These are phyloP conservation scores for Bryum argenteum DNA, from an alignment of 225 moss, liverwort and hornwort genomes.

Conservation along the genomic window DNA sequence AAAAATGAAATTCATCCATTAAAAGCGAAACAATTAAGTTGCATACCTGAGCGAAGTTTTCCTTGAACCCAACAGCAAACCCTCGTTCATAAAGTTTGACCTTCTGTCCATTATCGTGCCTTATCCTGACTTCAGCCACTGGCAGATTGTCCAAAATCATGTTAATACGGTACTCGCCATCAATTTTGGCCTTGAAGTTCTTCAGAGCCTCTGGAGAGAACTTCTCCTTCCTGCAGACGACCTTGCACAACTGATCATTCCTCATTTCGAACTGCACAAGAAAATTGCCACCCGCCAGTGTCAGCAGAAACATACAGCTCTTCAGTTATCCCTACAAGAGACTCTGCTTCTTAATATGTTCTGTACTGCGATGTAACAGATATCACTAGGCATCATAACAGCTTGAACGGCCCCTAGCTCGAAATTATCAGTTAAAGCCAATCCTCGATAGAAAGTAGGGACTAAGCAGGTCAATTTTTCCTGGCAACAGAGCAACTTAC, in stretches of 20 bases:
- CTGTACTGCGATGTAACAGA: not conserved
- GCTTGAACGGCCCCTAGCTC: not conserved
- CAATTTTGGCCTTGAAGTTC: slow-evolving; percentile 81
- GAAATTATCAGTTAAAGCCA: not conserved
- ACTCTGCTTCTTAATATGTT: slow-evolving; percentile 6
- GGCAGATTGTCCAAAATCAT: slow-evolving; percentile 91
- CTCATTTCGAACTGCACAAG: slow-evolving; percentile 68
- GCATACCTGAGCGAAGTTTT: slow-evolving; percentile 36
- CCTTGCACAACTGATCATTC: slow-evolving; percentile 61
- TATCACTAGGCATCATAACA: not conserved
- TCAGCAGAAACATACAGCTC: slow-evolving; percentile 4
- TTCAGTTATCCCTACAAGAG: slow-evolving; percentile 1
- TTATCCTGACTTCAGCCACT: slow-evolving; percentile 51
- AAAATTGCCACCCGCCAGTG: not conserved
- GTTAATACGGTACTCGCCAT: slow-evolving; percentile 75
- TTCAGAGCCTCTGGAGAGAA: slow-evolving; percentile 54
- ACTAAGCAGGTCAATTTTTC: not conserved
- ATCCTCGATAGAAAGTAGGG: not conserved
- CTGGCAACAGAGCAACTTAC: not conserved
- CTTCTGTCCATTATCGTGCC: slow-evolving; percentile 36
- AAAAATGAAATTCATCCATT: slow-evolving; percentile 14
- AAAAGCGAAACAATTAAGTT: not conserved
- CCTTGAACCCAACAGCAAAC: slow-evolving; percentile 63
- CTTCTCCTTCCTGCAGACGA: slow-evolving; percentile 58
- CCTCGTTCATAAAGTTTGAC: slow-evolving; percentile 62